A percentile compares a stretch with the other conserved stretches of the same genome.
phyloP scores from a whole-genome alignment of 768 basidiomycete genomes.

The Leccinum imitatum region DNA sequence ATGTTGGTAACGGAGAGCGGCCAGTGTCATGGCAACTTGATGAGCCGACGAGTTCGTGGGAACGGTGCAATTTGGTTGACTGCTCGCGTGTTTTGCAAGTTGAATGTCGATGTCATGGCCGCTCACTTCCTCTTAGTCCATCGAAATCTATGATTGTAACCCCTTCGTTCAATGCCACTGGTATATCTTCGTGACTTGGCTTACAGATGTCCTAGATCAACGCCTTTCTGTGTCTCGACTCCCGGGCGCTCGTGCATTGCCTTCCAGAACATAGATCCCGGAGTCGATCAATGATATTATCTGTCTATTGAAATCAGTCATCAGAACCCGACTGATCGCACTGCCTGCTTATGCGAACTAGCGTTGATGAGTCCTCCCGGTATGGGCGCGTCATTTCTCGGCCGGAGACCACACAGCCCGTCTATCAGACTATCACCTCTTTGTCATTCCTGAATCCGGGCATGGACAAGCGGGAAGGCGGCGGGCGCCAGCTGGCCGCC shows the following conservation, averaged over 20 bases:
- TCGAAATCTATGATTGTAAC: background rate
- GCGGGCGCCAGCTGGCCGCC: background rate
- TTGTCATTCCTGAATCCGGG: background rate
- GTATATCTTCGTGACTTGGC: background rate
- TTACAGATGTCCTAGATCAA: background rate
- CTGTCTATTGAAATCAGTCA: background rate
- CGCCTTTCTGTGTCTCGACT: background rate
- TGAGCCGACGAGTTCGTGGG: too few species aligned
- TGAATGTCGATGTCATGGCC: too few species aligned
- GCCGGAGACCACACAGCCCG: background rate
- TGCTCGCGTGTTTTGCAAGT: too few species aligned
- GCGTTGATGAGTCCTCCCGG: background rate
- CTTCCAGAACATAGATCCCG: background rate
- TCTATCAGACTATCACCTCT: background rate
- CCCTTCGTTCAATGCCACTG: background rate
- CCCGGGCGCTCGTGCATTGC: background rate
- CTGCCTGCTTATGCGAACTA: background rate
- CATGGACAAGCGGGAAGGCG: background rate
- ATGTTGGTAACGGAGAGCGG: too few species aligned
- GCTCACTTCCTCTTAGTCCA: background rate
- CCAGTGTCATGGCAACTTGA: too few species aligned
- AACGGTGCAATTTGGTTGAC: too few species aligned
- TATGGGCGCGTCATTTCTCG: background rate
- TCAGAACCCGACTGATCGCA: background rate
- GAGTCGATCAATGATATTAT: background rate